Conservation (phyloP, 176 grass and related monocot genomes). For the Sorghum bicolor region Sorghum_bicolor_NCBIv3 NC_012871.2:9285001-9285500, state of each 20-base stretch:
- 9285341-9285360: background rate
- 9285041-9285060: background rate
- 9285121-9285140: background rate
- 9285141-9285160: background rate
- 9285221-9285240: background rate
- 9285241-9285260: background rate
- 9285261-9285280: background rate
- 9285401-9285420: background rate
- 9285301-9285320: background rate
- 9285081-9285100: background rate
- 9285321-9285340: constrained; percentile 24
- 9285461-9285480: constrained; percentile 28
- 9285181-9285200: constrained; percentile 20
- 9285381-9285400: background rate
- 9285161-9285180: background rate
- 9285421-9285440: constrained; percentile 17
- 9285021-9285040: too few relatives aligned
- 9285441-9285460: background rate
- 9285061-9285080: background rate
- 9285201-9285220: constrained; percentile 12
- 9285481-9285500: constrained; percentile 35
- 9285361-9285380: background rate
- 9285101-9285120: background rate
- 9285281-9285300: background rate
- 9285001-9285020: too few relatives aligned